These are phyloP conservation scores for Serendipita vermifera DNA, from an alignment of 768 basidiomycete species.

Conservation along the genomic window DNA sequence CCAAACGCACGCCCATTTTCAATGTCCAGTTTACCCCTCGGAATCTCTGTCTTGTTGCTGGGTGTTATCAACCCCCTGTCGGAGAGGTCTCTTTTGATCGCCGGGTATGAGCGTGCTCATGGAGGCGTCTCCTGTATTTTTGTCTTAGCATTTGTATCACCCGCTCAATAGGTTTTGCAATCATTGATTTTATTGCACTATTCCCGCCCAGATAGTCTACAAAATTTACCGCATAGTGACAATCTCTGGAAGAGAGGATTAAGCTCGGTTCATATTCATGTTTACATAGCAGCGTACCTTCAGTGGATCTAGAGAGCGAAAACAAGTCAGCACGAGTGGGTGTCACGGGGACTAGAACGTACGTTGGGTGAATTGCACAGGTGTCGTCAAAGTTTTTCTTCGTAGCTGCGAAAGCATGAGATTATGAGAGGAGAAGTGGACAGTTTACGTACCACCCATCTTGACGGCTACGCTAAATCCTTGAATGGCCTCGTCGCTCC, in stretches of 20 bases:
- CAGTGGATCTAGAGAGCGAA: conserved; percentile 12
- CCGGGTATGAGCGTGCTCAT: too few relatives aligned
- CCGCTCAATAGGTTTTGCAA: too few relatives aligned
- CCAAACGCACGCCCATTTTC: conserved; percentile 87
- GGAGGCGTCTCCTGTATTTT: too few relatives aligned
- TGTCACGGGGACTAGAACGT: conserved; percentile 23
- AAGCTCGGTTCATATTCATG: too few relatives aligned
- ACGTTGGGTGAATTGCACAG: conserved; percentile 86
- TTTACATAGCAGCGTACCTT: conserved; percentile 14
- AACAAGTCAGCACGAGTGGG: neutral
- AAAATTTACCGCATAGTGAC: conserved; percentile 7
- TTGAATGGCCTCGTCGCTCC: conserved; percentile 90
- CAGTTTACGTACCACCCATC: conserved; percentile 56
- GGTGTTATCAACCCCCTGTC: conserved; percentile 49
- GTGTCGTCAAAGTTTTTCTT: conserved; percentile 78
- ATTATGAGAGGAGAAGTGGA: neutral
- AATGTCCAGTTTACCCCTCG: conserved; percentile 91
- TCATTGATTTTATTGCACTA: too few relatives aligned
- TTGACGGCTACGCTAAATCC: conserved; percentile 96
- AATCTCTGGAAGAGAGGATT: too few relatives aligned
- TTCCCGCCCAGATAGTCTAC: too few relatives aligned
- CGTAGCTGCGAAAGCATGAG: conserved; percentile 31
- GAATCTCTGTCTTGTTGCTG: conserved; percentile 84
- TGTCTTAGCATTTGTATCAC: too few relatives aligned
- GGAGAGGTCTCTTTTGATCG: too few relatives aligned